Evolutionary conservation across 78 protist genomes (phyloP), one percentile per base, ranked within the genome.

Genomic region (Ministeria vibrans): DNA sequence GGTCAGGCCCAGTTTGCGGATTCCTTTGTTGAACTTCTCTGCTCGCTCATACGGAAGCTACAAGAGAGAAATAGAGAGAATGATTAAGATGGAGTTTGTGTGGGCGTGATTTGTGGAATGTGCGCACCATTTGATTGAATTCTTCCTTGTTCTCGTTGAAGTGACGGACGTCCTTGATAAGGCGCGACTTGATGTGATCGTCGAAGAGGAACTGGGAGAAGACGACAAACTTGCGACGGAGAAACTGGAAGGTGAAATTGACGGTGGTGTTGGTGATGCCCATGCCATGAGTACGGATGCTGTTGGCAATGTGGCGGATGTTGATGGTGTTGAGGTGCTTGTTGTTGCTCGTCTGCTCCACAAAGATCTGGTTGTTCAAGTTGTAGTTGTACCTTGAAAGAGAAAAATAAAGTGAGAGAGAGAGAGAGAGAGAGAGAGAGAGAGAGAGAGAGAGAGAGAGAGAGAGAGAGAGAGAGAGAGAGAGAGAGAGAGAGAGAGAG

Each of bases 181-280:
- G 79, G 34, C 86, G 66, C 49, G 95, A 82, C 62, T 93, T 93
- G 84, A 97, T 89, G 75, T 94, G 95, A 42, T 95, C 99, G 71
- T 97, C 99, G 53, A 80, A 93, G 27, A 97, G 74, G 86, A 97
- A 97, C 79, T 95, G 96, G 9, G 95, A 91, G 61, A 97, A 85
- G 20, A 90, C 42, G 22, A 34, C 1, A 64, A 95, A 87, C 79
- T 91, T 83, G 81, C 85, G 77, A 20, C 68, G 42, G 49, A 94
- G 69, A 72, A 83, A 92, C 45, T 84, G 88, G 86, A 83, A 96
- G 5, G 94, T 89, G 77, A 90, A 91, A 91, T 96, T 95, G 75
- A 96, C 97, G 0, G 99, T 83, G 0, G 99, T 95, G 83, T 93
- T 93, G 95, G 95, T 89, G 61, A 97, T 94, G 53, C 99, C 99